Percentiles rank a stretch among this genome's conserved stretches.
Evolutionary conservation across 305 asterid species (phyloP).

Genomic region (Solanum chacoense): DNA sequence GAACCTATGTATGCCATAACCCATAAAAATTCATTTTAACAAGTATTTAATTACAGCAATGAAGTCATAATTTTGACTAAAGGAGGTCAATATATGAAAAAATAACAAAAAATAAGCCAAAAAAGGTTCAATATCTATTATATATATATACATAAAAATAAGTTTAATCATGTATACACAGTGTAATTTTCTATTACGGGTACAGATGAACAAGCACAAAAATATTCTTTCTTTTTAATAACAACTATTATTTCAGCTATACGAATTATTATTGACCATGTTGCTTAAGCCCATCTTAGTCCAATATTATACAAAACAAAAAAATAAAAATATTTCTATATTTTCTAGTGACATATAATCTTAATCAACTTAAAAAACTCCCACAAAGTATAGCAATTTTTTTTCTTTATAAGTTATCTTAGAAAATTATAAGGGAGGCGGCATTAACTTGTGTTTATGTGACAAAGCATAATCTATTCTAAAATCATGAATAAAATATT

Average conservation of each 20-base stretch:
- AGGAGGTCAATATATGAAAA: not conserved
- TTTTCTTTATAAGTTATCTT: not conserved
- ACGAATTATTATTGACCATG: not conserved
- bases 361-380: no score
- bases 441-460: not conserved
- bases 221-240: not conserved
- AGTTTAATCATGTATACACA: no score
- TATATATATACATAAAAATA: not conserved
- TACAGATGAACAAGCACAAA: not conserved
- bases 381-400: not conserved
- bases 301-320: not conserved
- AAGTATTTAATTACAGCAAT: not conserved
- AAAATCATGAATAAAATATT: no score
- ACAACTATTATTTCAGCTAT: no score
- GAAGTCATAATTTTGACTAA: not conserved
- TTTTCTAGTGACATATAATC: no score
- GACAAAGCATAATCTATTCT: not conserved
- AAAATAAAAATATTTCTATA: no score
- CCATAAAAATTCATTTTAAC: not conserved
- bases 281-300: not conserved
- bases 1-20: slow-evolving; percentile 35
- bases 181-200: not conserved
- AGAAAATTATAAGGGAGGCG: not conserved
- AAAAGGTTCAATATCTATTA: not conserved
- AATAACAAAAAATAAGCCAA: not conserved